Percentiles rank a stretch among this genome's conserved stretches.
These are phyloP conservation scores for Ceratorhiza oryzae-sativae DNA, from an alignment of 1,284 basidiomycete genomes.

Conservation along the genomic window DNA sequence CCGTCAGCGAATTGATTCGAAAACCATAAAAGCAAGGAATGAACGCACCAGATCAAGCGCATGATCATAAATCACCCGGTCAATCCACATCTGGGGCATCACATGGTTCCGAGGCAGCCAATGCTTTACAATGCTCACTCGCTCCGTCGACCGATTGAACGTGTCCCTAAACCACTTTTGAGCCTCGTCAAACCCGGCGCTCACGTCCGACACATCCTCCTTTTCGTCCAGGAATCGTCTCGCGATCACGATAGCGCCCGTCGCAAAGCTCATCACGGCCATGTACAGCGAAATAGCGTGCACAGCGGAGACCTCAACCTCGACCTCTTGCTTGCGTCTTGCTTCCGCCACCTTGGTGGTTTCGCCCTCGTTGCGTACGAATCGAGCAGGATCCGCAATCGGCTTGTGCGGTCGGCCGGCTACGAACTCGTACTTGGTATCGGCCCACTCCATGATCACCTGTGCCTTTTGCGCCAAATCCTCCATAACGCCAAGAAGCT, in stretches of 20 bases:
- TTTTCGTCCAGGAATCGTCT: conserved; percentile 63
- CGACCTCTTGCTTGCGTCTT: conserved; percentile 71
- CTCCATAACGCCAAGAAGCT: conserved; percentile 77
- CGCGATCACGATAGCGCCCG: conserved; percentile 58
- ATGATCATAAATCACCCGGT: conserved; percentile 82
- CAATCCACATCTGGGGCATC: conserved; percentile 75
- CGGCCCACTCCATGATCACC: conserved; percentile 91
- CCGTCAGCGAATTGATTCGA: not conserved
- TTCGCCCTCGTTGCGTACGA: conserved; percentile 73
- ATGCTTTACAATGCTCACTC: conserved; percentile 76
- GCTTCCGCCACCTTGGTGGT: conserved; percentile 68
- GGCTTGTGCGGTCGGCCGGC: conserved; percentile 80
- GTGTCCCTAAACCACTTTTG: conserved; percentile 76
- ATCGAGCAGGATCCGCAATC: conserved; percentile 74
- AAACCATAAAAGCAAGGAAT: not conserved
- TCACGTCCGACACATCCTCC: conserved; percentile 62
- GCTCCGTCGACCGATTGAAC: conserved; percentile 78
- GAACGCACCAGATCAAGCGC: conserved; percentile 68
- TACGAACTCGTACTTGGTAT: conserved; percentile 86
- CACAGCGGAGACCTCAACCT: conserved; percentile 71
- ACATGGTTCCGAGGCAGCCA: conserved; percentile 79
- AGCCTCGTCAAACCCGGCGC: conserved; percentile 73
- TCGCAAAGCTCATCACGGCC: conserved; percentile 90
- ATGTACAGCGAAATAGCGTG: conserved; percentile 90
- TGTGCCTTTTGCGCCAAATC: conserved; percentile 95